Conservation (phyloP, 352 stramenopile species). For the Globisporangium irregulare region DNA sequence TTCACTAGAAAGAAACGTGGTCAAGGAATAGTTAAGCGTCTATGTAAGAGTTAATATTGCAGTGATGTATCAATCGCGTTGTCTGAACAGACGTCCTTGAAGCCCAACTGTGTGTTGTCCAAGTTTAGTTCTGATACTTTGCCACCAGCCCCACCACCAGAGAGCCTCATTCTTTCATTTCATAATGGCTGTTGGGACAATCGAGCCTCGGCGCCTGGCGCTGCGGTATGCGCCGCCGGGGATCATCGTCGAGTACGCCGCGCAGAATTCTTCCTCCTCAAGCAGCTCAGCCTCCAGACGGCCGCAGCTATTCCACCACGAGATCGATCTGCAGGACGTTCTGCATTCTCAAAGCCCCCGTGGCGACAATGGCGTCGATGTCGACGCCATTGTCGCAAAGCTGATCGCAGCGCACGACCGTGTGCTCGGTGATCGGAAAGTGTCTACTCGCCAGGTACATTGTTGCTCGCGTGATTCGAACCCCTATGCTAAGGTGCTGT, state of each 20-base stretch:
- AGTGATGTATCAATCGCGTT: too few relatives aligned
- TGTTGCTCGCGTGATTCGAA: too few relatives aligned
- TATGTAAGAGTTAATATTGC: too few relatives aligned
- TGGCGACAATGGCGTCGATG: neutral
- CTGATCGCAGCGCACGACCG: constrained; percentile 38
- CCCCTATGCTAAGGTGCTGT: too few relatives aligned
- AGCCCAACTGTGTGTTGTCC: neutral
- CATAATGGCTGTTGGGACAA: constrained; percentile 12
- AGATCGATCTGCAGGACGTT: constrained; percentile 42
- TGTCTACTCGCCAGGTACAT: constrained; percentile 38
- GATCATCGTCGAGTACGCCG: constrained; percentile 60
- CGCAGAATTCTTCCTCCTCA: neutral
- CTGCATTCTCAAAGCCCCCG: neutral
- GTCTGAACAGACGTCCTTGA: neutral
- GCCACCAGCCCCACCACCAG: neutral
- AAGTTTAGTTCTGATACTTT: neutral
- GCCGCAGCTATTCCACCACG: constrained; percentile 54
- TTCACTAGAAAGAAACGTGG: neutral
- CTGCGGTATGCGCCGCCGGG: constrained; percentile 50
- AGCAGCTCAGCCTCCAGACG: neutral
- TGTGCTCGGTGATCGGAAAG: constrained; percentile 38
- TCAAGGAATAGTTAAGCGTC: neutral
- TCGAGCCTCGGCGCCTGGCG: constrained; percentile 53
- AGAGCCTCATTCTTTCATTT: neutral
- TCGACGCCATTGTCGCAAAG: constrained; percentile 35